phyloP scores from a whole-genome alignment of 2,329 filamentous ascomycete species.

The Epichloe amarillans region DNA sequence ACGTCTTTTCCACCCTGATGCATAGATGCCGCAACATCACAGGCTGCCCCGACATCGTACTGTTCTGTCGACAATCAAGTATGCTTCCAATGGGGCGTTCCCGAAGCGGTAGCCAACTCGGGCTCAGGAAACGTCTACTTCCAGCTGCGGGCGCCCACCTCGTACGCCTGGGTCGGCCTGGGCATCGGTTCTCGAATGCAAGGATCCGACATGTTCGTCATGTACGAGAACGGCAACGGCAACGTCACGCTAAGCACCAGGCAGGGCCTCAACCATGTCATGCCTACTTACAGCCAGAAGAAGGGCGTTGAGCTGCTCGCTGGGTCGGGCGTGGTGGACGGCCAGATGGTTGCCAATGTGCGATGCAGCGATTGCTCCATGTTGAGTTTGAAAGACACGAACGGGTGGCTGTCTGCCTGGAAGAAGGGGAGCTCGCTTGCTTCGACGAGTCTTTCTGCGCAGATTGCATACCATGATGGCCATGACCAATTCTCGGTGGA shows the following conservation, averaged over 20 bases:
- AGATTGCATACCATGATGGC: slow-evolving; percentile 33
- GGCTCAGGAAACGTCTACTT: slow-evolving; percentile 45
- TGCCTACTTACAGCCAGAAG: slow-evolving; percentile 32
- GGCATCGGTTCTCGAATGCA: slow-evolving; percentile 43
- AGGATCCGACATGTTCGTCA: slow-evolving; percentile 46
- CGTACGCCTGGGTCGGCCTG: slow-evolving; percentile 43
- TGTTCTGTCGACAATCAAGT: slow-evolving; percentile 29
- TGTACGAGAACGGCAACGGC: slow-evolving; percentile 43
- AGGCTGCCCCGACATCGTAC: slow-evolving; percentile 18
- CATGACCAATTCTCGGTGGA: slow-evolving; percentile 32
- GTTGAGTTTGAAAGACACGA: slow-evolving; percentile 27
- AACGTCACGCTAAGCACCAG: slow-evolving; percentile 52
- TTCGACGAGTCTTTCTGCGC: slow-evolving; percentile 24
- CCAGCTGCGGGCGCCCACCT: slow-evolving; percentile 41
- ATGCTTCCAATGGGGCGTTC: slow-evolving; percentile 44
- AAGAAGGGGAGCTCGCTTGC: slow-evolving; percentile 31
- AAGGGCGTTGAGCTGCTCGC: slow-evolving; percentile 38
- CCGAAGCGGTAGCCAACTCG: slow-evolving; percentile 31
- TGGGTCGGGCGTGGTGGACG: slow-evolving; percentile 41
- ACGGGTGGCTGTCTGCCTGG: slow-evolving; percentile 43
- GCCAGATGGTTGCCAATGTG: slow-evolving; percentile 47
- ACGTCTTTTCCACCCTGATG: background rate
- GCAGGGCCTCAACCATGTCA: slow-evolving; percentile 29
- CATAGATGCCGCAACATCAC: slow-evolving; percentile 11
- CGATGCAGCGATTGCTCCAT: slow-evolving; percentile 37